A percentile compares a stretch with the other conserved stretches of the same genome.
phyloP scores from a whole-genome alignment of 2,329 filamentous ascomycete genomes.

The Fusarium dimerum region DNA sequence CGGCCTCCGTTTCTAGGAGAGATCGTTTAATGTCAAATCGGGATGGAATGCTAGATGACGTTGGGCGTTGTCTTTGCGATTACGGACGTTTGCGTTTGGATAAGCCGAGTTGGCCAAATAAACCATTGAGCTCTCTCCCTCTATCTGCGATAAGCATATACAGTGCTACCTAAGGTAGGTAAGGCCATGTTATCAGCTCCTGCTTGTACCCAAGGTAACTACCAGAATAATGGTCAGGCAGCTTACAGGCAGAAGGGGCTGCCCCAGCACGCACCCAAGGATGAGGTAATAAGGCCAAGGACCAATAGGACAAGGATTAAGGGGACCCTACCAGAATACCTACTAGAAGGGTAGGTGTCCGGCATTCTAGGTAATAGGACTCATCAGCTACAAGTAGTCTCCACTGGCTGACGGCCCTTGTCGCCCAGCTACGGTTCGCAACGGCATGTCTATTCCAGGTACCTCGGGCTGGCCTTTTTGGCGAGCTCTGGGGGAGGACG shows the following conservation, averaged over 20 bases:
- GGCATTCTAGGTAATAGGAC: neutral
- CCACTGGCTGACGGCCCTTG: constrained; percentile 19
- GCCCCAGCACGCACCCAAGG: too few species aligned
- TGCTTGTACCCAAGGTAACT: too few species aligned
- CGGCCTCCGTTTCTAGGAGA: neutral
- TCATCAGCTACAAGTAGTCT: constrained; percentile 13
- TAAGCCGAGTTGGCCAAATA: neutral
- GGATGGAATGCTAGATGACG: neutral
- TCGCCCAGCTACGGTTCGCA: constrained; percentile 27
- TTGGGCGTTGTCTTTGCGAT: neutral
- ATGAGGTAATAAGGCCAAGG: neutral
- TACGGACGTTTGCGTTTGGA: neutral
- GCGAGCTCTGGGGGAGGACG: constrained; percentile 4
- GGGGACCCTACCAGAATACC: neutral
- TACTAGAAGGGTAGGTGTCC: too few species aligned
- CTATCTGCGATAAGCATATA: too few species aligned
- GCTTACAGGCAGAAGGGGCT: neutral
- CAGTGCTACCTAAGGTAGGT: neutral
- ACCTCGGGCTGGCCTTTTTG: constrained; percentile 18
- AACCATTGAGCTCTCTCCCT: neutral
- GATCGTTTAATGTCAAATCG: neutral
- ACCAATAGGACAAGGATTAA: neutral
- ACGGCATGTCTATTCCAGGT: constrained; percentile 25
- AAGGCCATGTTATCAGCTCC: neutral
- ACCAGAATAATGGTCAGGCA: neutral